Conservation (phyloP, 2,329 filamentous ascomycete genomes). For the Curvularia eragrostidis region DNA sequence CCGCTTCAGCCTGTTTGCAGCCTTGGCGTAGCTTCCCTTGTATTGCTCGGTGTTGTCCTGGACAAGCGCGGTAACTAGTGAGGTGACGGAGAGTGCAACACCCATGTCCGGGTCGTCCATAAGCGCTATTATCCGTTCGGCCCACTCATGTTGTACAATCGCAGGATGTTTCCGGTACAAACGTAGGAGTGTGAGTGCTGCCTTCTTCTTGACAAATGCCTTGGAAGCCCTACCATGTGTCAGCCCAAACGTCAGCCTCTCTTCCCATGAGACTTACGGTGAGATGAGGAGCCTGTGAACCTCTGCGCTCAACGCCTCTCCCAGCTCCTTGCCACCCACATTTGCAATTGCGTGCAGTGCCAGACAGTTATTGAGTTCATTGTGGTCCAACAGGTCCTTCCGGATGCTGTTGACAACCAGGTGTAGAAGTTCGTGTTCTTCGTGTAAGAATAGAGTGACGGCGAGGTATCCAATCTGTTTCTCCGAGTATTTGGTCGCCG, state of each 20-base stretch:
- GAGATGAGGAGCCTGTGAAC: slow-evolving; percentile 94
- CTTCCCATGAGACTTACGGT: slow-evolving; percentile 66
- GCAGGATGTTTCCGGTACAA: slow-evolving; percentile 93
- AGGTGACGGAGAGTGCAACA: slow-evolving; percentile 93
- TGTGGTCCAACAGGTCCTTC: slow-evolving; percentile 92
- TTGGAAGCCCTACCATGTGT: slow-evolving; percentile 72
- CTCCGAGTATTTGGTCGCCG: slow-evolving; percentile 95
- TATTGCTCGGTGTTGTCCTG: slow-evolving; percentile 96
- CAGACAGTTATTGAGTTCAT: slow-evolving; percentile 96
- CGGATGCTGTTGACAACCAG: slow-evolving; percentile 98
- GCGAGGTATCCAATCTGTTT: slow-evolving; percentile 99
- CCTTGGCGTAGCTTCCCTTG: slow-evolving; percentile 92
- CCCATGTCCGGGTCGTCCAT: slow-evolving; percentile 97
- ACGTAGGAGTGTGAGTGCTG: slow-evolving; percentile 88
- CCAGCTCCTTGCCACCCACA: slow-evolving; percentile 95
- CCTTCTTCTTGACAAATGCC: slow-evolving; percentile 99
- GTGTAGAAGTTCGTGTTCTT: slow-evolving; percentile 94
- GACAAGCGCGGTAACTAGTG: slow-evolving; percentile 89
- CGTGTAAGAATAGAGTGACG: slow-evolving; percentile 95
- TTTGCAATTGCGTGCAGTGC: slow-evolving; percentile 98
- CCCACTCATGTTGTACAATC: slow-evolving; percentile 96
- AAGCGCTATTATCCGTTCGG: slow-evolving; percentile 95
- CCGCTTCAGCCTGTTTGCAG: slow-evolving; percentile 84
- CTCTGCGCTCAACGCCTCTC: slow-evolving; percentile 87
- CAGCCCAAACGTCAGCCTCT: slow-evolving; percentile 20